Conservation (phyloP, 2,329 filamentous ascomycete genomes). For the Venturia effusa region DNA sequence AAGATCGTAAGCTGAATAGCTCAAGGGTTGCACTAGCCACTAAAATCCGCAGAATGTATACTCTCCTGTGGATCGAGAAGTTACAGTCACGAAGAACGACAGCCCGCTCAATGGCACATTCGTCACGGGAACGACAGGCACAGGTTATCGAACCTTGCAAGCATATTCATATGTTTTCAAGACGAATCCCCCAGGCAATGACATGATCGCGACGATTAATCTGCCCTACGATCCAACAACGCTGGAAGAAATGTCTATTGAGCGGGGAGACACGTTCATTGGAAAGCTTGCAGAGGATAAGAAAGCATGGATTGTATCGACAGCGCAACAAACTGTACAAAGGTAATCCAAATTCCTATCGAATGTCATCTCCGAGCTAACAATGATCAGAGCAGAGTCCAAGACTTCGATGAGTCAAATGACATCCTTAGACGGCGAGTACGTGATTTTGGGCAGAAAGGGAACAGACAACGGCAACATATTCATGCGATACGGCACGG, state of each 20-base stretch:
- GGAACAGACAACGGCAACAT: slow-evolving; percentile 20
- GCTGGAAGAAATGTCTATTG: slow-evolving; percentile 16
- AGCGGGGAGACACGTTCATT: slow-evolving; percentile 15
- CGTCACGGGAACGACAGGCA: slow-evolving; percentile 21
- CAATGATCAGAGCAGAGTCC: slow-evolving; percentile 4
- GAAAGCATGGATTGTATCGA: slow-evolving; percentile 26
- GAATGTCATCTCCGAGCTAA: neutral
- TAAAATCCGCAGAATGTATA: slow-evolving; percentile 17
- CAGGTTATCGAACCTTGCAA: slow-evolving; percentile 20
- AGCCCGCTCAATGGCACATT: slow-evolving; percentile 21
- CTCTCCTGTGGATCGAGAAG: slow-evolving; percentile 22
- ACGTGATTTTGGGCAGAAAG: slow-evolving; percentile 21
- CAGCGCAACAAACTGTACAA: slow-evolving; percentile 20
- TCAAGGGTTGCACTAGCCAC: too few relatives aligned
- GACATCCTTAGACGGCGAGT: slow-evolving; percentile 23
- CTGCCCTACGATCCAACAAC: slow-evolving; percentile 20
- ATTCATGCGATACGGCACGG: slow-evolving; percentile 25
- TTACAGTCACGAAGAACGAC: slow-evolving; percentile 22
- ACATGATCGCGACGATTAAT: slow-evolving; percentile 26
- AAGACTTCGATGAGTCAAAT: slow-evolving; percentile 22
- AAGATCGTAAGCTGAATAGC: slow-evolving; percentile 15
- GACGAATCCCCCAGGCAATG: slow-evolving; percentile 22
- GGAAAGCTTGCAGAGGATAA: slow-evolving; percentile 13
- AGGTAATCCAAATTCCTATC: neutral
- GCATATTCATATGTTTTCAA: slow-evolving; percentile 24